Evolutionary conservation across 2,329 filamentous ascomycete species (phyloP).

Genomic region (Erysiphe neolycopersici): DNA sequence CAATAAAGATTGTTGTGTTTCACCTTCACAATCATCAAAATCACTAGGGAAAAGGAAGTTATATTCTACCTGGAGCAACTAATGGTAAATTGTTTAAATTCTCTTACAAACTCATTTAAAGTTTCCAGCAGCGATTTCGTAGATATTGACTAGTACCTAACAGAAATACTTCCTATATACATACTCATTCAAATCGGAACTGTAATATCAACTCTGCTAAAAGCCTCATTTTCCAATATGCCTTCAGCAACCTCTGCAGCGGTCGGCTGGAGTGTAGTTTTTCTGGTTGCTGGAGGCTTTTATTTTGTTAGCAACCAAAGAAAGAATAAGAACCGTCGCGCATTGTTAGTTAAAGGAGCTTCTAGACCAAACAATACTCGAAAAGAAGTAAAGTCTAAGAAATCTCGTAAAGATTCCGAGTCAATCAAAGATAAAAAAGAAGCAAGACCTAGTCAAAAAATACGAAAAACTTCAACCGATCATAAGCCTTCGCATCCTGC

Average conservation of each 20-base stretch:
- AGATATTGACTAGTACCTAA: too few species aligned
- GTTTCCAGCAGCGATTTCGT: too few species aligned
- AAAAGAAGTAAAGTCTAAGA: constrained; percentile 10
- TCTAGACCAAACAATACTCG: constrained; percentile 6
- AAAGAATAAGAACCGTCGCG: constrained; percentile 7
- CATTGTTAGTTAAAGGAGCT: constrained; percentile 3
- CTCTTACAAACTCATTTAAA: too few species aligned
- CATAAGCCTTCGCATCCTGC: constrained; percentile 5
- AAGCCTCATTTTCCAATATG: constrained; percentile 2
- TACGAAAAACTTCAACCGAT: constrained; percentile 5
- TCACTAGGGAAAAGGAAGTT: too few species aligned
- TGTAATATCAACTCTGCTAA: too few species aligned
- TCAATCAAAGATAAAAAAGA: constrained; percentile 7
- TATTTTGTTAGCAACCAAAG: constrained; percentile 6
- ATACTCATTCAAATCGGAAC: too few species aligned
- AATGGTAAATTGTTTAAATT: too few species aligned
- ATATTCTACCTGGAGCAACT: too few species aligned
- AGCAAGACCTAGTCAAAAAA: constrained; percentile 1
- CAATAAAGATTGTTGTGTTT: too few species aligned
- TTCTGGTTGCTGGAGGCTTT: constrained; percentile 11
- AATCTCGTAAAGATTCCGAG: constrained; percentile 6
- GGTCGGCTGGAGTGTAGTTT: constrained; percentile 15
- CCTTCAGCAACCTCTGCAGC: constrained; percentile 11
- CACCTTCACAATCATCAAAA: too few species aligned
- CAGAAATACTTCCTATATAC: too few species aligned